These are phyloP conservation scores for Alternaria gansuensis DNA, from an alignment of 2,329 filamentous ascomycete species.

Conservation along the genomic window DNA sequence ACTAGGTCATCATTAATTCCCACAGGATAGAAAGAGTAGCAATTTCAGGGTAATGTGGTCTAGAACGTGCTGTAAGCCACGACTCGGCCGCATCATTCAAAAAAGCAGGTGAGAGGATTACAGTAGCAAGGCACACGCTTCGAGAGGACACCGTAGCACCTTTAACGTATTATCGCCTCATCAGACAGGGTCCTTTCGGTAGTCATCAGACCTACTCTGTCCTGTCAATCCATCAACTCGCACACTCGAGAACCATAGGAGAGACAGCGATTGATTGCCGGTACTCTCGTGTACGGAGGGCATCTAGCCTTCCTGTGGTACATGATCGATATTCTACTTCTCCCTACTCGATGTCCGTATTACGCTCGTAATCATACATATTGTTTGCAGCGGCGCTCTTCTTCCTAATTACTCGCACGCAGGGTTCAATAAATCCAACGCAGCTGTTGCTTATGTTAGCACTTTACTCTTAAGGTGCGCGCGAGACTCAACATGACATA, in stretches of 20 bases:
- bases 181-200: neutral
- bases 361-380: slow-evolving; percentile 9
- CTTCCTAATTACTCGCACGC: slow-evolving; percentile 14
- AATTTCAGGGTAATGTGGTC: neutral
- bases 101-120: neutral
- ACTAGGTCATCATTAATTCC: neutral
- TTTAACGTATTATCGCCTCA: neutral
- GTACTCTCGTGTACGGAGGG: neutral
- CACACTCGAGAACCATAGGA: neutral
- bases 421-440: slow-evolving; percentile 25
- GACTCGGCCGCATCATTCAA: neutral
- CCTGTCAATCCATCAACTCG: neutral
- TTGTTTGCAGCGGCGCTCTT: neutral
- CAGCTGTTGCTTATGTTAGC: slow-evolving; percentile 20
- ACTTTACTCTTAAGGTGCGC: neutral
- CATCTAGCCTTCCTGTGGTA: neutral
- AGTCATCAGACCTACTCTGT: neutral
- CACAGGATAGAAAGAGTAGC: neutral
- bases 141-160: neutral
- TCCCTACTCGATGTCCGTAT: neutral
- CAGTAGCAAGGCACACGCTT: neutral
- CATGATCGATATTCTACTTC: neutral
- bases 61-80: neutral
- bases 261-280: neutral
- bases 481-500: slow-evolving; percentile 26